Evolutionary conservation across 2,329 filamentous ascomycete genomes (phyloP), one percentile per base, ranked within the genome.

Genomic region (Colletotrichum tanaceti): DNA sequence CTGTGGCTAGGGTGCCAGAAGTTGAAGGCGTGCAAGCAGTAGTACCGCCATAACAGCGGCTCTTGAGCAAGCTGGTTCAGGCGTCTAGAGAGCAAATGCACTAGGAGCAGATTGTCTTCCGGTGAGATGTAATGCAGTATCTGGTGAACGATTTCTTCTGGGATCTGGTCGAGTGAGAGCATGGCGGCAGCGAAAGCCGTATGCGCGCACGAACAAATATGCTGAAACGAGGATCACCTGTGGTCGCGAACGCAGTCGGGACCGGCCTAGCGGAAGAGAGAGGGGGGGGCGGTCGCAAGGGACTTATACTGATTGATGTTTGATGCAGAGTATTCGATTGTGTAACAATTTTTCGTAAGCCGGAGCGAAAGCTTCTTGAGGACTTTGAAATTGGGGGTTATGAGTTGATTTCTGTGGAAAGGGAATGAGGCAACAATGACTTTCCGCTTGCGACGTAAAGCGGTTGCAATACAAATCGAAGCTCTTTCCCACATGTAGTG

Each of bases 71-170:
- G 82, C 55, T 84, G 82, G 73, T 88, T 82, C 73, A 95, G 86
- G 67, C 89, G 88, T 72, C 83, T 87, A 24, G 87, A 93, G 13
- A 91, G 84, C 32, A 79, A 77, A 70, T 87, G 83, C 44, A 90
- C 73, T 64, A 74, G 78, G 16, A 72, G 61, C 46, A 89, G 77
- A 57, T 83, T 84, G 69, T 90, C 85, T 65, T 83, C 83, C 72
- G 85, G 90, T 75, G 79, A 88, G 76, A 80, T 77, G 75, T 89
- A 89, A 71, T 85, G 84, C 72, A 98, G 85, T 72, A 98, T 91
- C 61, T 90, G 86, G 76, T 93, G 89, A 74, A 98, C 85, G 71
- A 98, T 87, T 82, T 99, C 96, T 79, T 95, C 92, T 47, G 94
- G 94, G 43, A 96, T 83, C 62, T 76, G 73, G 46, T 81, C 77